Base-by-base conservation (phyloP, 2,329 filamentous ascomycete species). In the Neonectria magnoliae region DNA sequence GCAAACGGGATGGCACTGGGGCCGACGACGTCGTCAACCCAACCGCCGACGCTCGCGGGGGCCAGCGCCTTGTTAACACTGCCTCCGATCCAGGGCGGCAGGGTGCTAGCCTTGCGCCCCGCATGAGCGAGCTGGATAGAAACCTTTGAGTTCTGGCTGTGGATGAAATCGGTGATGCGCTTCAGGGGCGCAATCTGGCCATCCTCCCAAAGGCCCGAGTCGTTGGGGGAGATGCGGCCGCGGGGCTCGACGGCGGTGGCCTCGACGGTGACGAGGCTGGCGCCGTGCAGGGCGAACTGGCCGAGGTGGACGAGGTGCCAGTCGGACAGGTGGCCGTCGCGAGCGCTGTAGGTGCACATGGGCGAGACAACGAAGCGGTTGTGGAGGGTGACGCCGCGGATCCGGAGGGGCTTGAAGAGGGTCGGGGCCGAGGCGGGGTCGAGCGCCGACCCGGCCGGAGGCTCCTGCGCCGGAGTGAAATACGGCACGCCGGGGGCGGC, bases 281-380 rank as follows among this genome's bases (percentile, higher is more conserved):
- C 90, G 13, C 94, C 94, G 60, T 91, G 88, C 63, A 91, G 84
- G 22, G 93, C 86, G 71, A 94, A 94, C 65, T 93, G 90, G 61
- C 93, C 93, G 27, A 95, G 84, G 75, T 97, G 94, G 16, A 93
- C 89, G 54, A 95, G 82, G 78, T 97, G 93, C 87, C 90, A 97
- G 76, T 91, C 86, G 2, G 91, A 94, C 68, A 91, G 82, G 78
- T 95, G 91, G 42, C 94, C 86, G 67, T 87, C 78, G 51, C 83
- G 74, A 66, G 85, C 83, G 27, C 83, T 85, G 79, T 88, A 88
- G 70, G 82, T 85, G 78, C 88, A 90, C 87, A 90, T 89, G 61
- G 88, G 88, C 57, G 85, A 83, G 53, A 88, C 85, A 55, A 81
- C 83, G 73, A 89, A 82, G 61, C 88, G 86, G 78, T 90, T 89